These are phyloP conservation scores for Aspergillus cavernicola DNA, from an alignment of 495 filamentous ascomycete genomes.

Conservation along the genomic window DNA sequence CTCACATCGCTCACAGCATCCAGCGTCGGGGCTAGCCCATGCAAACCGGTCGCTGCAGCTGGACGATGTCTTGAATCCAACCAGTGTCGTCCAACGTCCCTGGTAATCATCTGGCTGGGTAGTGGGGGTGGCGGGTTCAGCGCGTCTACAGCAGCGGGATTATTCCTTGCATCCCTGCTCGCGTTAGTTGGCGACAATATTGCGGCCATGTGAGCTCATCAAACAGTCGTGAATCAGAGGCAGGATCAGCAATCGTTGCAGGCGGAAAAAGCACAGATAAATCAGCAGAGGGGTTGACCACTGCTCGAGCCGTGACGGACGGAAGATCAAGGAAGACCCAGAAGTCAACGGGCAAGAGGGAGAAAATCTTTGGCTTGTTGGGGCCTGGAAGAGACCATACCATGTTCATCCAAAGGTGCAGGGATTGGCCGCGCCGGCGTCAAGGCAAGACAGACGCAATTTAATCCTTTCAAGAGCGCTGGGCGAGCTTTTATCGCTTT, in stretches of 20 bases:
- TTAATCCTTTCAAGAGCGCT: slow-evolving; percentile 6
- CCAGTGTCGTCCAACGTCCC: slow-evolving; percentile 2
- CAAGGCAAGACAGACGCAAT: slow-evolving; percentile 3
- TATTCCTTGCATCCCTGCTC: slow-evolving; percentile 8
- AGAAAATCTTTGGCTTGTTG: slow-evolving; percentile 6
- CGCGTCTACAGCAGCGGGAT: slow-evolving; percentile 3
- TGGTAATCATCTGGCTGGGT: slow-evolving; percentile 9
- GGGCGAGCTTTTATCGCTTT: slow-evolving; percentile 5
- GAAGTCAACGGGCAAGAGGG: neutral
- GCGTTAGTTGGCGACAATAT: slow-evolving; percentile 10
- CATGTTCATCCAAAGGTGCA: slow-evolving; percentile 6
- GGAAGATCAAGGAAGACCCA: neutral
- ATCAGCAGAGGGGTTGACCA: neutral
- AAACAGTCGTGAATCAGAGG: neutral
- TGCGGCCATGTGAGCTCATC: slow-evolving; percentile 4
- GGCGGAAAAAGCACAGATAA: neutral
- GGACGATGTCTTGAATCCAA: slow-evolving; percentile 2
- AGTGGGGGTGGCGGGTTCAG: slow-evolving; percentile 8
- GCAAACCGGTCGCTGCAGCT: slow-evolving; percentile 5
- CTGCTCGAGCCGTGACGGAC: neutral
- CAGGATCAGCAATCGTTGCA: neutral
- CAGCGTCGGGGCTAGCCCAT: neutral
- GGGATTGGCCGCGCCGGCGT: slow-evolving; percentile 9
- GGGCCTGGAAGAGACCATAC: slow-evolving; percentile 3
- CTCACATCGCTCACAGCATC: neutral